A percentile compares a stretch with the other conserved stretches of the same genome.
These are phyloP conservation scores for Pleurotus eryngii DNA, from an alignment of 768 basidiomycete genomes.

Conservation along the genomic window DNA sequence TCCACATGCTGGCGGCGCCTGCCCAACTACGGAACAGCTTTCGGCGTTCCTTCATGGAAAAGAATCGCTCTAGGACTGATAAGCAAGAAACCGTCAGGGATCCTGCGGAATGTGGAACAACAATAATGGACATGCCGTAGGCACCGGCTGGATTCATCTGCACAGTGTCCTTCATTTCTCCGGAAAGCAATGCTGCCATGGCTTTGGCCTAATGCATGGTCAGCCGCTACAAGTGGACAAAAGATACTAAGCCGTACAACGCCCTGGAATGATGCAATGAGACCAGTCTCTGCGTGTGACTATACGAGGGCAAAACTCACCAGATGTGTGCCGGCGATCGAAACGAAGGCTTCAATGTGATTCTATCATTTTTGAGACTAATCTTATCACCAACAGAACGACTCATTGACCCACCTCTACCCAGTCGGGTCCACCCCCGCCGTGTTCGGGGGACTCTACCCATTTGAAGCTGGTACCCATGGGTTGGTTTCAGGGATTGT, in stretches of 20 bases:
- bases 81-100: not conserved
- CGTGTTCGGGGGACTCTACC: conserved; percentile 86
- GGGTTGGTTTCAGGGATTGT: not conserved
- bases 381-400: not conserved
- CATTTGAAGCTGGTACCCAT: conserved; percentile 73
- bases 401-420: conserved; percentile 62
- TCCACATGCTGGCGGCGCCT: conserved; percentile 91
- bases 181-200: conserved; percentile 91
- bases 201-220: conserved; percentile 71
- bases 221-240: not conserved
- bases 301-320: conserved; percentile 35
- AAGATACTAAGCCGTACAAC: conserved; percentile 48
- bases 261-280: conserved; percentile 41
- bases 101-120: not conserved
- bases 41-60: conserved; percentile 85
- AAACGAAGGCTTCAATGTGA: conserved; percentile 82
- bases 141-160: conserved; percentile 79
- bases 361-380: conserved; percentile 37
- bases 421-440: conserved; percentile 83
- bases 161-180: conserved; percentile 94
- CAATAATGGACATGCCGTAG: conserved; percentile 47
- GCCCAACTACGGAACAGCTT: conserved; percentile 94
- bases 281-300: conserved; percentile 1
- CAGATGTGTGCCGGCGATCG: conserved; percentile 84
- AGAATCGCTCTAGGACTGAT: conserved; percentile 80